phyloP scores from a whole-genome alignment of 495 filamentous ascomycete species.

The Aspergillus campestris region DNA sequence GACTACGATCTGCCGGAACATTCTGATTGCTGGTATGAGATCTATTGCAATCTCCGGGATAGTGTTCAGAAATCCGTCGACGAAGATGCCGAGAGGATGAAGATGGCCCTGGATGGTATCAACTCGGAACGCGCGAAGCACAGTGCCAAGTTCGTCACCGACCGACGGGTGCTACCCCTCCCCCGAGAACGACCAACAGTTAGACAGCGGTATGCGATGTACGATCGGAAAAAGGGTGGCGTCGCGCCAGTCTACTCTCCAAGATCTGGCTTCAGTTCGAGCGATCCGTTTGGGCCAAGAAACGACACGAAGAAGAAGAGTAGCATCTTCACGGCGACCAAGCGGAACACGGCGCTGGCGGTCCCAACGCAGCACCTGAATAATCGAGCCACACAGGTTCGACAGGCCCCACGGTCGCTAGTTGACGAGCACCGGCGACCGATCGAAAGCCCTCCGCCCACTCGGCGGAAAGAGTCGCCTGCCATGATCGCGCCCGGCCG shows the following conservation, averaged over 20 bases:
- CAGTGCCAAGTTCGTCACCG: slow-evolving; percentile 35
- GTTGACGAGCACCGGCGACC: slow-evolving; percentile 36
- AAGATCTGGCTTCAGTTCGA: background rate
- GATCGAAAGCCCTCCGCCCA: slow-evolving; percentile 5
- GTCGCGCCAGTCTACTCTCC: slow-evolving; percentile 9
- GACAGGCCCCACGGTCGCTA: slow-evolving; percentile 30
- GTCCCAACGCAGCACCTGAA: slow-evolving; percentile 34
- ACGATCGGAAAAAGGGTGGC: slow-evolving; percentile 22
- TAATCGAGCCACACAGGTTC: slow-evolving; percentile 28
- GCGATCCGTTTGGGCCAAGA: slow-evolving; percentile 11
- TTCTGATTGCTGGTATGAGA: slow-evolving; percentile 52
- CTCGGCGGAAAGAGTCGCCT: slow-evolving; percentile 4
- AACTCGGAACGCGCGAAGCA: slow-evolving; percentile 40
- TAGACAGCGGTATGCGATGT: slow-evolving; percentile 19
- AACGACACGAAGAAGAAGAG: slow-evolving; percentile 22
- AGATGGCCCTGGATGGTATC: slow-evolving; percentile 40
- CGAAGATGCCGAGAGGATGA: slow-evolving; percentile 40
- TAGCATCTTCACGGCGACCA: slow-evolving; percentile 29
- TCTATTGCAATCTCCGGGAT: slow-evolving; percentile 47
- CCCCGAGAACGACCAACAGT: slow-evolving; percentile 18
- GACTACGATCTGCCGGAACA: slow-evolving; percentile 47
- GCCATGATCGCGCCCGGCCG: slow-evolving; percentile 17
- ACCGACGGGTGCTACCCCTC: slow-evolving; percentile 17
- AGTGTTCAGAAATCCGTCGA: slow-evolving; percentile 39
- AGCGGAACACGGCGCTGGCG: slow-evolving; percentile 28